Evolutionary conservation across 2,329 filamentous ascomycete genomes (phyloP), one percentile per base, ranked within the genome.

Genomic region (Colletotrichum aenigma): DNA sequence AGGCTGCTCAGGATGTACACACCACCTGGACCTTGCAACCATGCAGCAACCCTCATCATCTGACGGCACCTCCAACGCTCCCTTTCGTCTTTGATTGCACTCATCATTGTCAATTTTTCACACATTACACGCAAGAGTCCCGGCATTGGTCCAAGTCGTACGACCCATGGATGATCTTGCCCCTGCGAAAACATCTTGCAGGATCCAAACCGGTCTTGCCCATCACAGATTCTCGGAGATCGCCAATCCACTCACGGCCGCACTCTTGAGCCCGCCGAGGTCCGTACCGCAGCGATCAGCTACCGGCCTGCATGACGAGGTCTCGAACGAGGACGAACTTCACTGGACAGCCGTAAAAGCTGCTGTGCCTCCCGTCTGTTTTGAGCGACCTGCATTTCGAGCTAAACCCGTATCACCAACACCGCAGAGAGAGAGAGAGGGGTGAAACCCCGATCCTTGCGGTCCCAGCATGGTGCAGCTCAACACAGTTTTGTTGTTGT

Each of bases 201-300:
- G 66, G 43, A 71, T 43, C 21, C 58, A 74, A 70, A 21, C 66
- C 66, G 30, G 66, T 71, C 66, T 56, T 48, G 61, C 55, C 32
- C 60, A 55, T 66, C n/a, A 76, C 7, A 43, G 60, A 62, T 48
- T 64, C 70, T 62, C 66, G 38, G 71, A 69, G 71, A 76, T 76
- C 74, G 74, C 52, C 66, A 75, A 28, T 61, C 60, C 30, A 62
- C 64, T 66, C 58, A 32, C 52, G 30, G 61, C n/a, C n/a, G 66
- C 58, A 43, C 43, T 43, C 38, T 21, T 52, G 43, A 64, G 43
- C 60, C 56, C 64, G 56, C 74, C 60, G 38, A 71, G 69, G 48
- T 56, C 69, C 69, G 58, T 70, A 77, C 67, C 64, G 58, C 58
- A 75, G 60, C 32, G 72, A 76, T 70, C 76, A 76, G 74, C 66